Base-by-base conservation (phyloP, 73 alveolate genomes). In the Paramecium sexaurelia region DNA sequence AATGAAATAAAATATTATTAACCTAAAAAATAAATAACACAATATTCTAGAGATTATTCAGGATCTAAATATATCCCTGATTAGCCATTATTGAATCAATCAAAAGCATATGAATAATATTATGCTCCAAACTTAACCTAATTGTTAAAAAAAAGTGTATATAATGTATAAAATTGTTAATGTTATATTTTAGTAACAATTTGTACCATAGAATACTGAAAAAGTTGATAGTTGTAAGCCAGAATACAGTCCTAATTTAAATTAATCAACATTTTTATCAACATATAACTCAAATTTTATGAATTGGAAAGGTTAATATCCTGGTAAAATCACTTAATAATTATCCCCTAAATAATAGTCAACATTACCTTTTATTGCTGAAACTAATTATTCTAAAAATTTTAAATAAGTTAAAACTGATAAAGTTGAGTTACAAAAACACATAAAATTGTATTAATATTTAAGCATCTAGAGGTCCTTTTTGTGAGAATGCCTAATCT, bases 241-340 rank as follows among this genome's bases (percentile, higher is more conserved):
- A 29, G 83, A 61, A 24, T 61, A 29, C 13, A 61, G 26, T 24
- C 83, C 83, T 13, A 61, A 61, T 61, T 61, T 61, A 29, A 61
- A 61, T 11, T 61, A 61, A 26, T 61, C 83, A 61, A 61, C 83
- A 26, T 61, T 61, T 11, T 61, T 61, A 26, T 61, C 83, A 10
- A 61, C 83, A 29, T 61, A 61, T 27, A 61, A 61, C 11, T 61
- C 83, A 61, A 61, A 32, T 26, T 61, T 61, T 32, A 61, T 61
- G 83, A 61, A 61, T 61, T 61, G 83, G 83, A 61, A 61, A 11
- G 47, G 47, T 24, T 29, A 61, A 61, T 61, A 61, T 61, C 83
- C 39, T 26, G 83, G 83, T 29, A 61, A 61, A 61, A n/a, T 61
- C 7, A 61, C 83, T 29, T 32, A 61, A 61, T 61, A 61, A 32